Conservation (phyloP, 2,329 filamentous ascomycete genomes). For the Aspergillus fischeri region DNA sequence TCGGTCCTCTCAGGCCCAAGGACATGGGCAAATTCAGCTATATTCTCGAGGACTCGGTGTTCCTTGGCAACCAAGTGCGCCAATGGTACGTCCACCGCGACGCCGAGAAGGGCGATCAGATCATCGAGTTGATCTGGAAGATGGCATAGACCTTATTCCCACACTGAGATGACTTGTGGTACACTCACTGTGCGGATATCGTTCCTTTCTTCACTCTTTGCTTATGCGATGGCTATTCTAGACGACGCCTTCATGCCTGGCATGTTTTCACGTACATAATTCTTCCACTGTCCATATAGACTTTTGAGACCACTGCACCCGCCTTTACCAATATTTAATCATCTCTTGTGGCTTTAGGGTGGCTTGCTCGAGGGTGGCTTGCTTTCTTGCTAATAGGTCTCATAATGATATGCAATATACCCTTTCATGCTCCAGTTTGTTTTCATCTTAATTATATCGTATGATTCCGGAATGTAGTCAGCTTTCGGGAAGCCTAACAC, state of each 20-base stretch:
- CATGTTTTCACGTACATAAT: neutral
- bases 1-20: constrained; percentile 49
- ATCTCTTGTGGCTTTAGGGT: neutral
- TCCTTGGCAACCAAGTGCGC: constrained; percentile 44
- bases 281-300: neutral
- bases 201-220: neutral
- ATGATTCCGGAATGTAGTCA: neutral
- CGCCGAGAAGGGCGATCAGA: constrained; percentile 35
- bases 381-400: neutral
- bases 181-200: neutral
- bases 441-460: neutral
- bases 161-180: neutral
- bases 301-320: neutral
- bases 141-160: constrained; percentile 5
- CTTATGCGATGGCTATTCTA: neutral
- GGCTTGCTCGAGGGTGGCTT: neutral
- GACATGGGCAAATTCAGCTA: constrained; percentile 52
- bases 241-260: neutral
- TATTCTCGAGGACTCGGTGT: constrained; percentile 43
- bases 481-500: neutral
- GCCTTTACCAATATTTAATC: neutral
- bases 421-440: neutral
- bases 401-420: neutral
- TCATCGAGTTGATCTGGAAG: constrained; percentile 39
- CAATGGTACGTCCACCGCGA: constrained; percentile 54